Base-by-base conservation (phyloP, 2,329 filamentous ascomycete species). In the Proliferodiscus dingleyae region DNA sequence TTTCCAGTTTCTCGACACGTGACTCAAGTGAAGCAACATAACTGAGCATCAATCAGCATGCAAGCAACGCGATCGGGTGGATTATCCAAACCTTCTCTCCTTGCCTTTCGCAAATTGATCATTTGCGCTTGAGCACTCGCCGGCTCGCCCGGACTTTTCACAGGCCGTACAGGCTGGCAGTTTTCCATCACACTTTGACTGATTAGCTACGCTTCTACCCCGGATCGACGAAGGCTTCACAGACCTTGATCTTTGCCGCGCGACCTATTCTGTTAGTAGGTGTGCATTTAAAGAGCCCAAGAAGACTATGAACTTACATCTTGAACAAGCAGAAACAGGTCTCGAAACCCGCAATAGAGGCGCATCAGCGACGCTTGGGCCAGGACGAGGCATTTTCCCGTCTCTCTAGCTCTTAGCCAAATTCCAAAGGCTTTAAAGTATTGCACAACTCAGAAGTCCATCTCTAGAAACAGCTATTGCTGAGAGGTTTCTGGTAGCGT, bases 1-100 rank as follows among this genome's bases (percentile, higher is more conserved):
- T 84, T 66, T 95, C 87, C 7, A 97, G 77, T 66, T 87, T 88
- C 65, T 97, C 90, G 55, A 95, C 84, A 47, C 87, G 83, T 13
- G 90, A 81, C 65, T 97, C 91, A n/a, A 98, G 75, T 1, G 91
- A 94, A 6, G 91, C 89, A 36, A 97, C 90, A 73, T 97, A 98
- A 67, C 82, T 85, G 46, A 24, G 15, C 23, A 7, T 4, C 51
- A 32, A 19, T 63, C 37, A 61, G 59, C 29, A 37, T 39, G 8
- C 19, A 21, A n/a, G 8, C 21, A 24, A 18, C 15, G 18, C 7
- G 16, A 5, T 45, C 9, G n/a, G 4, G 15, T 15, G 7, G n/a
- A 2, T 9, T 33, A 11, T 24, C 58, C 68, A 47, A 56, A 81
- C 81, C 90, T 97, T 60, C 91, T 77, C 64, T 97, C 93, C 66